A percentile compares a stretch with the other conserved stretches of the same genome.
phyloP scores from a whole-genome alignment of 2,329 filamentous ascomycete species.

The Monilinia fructigena region DNA sequence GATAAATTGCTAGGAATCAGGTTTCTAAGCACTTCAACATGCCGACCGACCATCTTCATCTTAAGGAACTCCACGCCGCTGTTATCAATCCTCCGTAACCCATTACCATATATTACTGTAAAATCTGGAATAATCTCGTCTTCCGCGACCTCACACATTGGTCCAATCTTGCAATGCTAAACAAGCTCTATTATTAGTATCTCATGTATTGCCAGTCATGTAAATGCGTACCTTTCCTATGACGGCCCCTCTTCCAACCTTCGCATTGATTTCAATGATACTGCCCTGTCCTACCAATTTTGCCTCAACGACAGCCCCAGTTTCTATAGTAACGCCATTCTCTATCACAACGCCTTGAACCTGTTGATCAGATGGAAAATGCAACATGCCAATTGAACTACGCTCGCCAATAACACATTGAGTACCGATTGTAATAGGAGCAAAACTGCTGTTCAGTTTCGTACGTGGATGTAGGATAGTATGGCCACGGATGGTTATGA shows the following conservation, averaged over 20 bases:
- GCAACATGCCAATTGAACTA: conserved; percentile 53
- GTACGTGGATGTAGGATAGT: conserved; percentile 84
- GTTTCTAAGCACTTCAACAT: conserved; percentile 65
- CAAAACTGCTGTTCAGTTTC: conserved; percentile 73
- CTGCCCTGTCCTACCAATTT: conserved; percentile 51
- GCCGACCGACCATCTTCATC: conserved; percentile 62
- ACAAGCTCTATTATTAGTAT: conserved; percentile 20
- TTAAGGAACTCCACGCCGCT: conserved; percentile 62
- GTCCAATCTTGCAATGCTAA: conserved; percentile 69
- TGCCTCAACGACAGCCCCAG: conserved; percentile 58
- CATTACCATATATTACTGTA: conserved; percentile 68
- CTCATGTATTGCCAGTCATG: neutral
- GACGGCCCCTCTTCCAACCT: conserved; percentile 58
- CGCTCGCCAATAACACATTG: conserved; percentile 80
- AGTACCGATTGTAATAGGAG: conserved; percentile 76
- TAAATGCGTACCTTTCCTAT: conserved; percentile 57
- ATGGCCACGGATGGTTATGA: conserved; percentile 74
- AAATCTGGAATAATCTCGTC: conserved; percentile 62
- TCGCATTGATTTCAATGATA: conserved; percentile 59
- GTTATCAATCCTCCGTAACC: conserved; percentile 56
- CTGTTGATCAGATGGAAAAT: conserved; percentile 32
- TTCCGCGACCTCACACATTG: conserved; percentile 58
- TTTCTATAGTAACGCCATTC: conserved; percentile 62
- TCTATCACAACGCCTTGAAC: conserved; percentile 49
- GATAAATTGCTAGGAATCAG: conserved; percentile 61